Percentiles rank a stretch among this genome's conserved stretches.
These are phyloP conservation scores for Fusarium sp. DNA, from an alignment of 2,329 filamentous ascomycete species.

Conservation along the genomic window DNA sequence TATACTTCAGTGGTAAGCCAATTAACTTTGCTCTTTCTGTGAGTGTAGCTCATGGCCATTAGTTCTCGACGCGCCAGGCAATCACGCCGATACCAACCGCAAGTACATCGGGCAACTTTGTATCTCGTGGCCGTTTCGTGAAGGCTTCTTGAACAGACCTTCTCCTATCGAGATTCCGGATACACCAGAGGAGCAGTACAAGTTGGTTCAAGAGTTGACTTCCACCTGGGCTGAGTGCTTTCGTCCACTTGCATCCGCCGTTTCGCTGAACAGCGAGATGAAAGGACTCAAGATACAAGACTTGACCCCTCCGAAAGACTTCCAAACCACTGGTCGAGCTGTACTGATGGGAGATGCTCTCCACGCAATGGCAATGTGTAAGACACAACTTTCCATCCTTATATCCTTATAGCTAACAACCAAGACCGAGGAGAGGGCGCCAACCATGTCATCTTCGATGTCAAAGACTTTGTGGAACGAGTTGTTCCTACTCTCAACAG, in stretches of 20 bases:
- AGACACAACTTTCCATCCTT: slow-evolving; percentile 21
- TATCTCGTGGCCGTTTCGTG: slow-evolving; percentile 58
- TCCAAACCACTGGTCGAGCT: slow-evolving; percentile 51
- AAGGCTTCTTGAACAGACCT: slow-evolving; percentile 45
- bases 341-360: slow-evolving; percentile 63
- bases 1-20: slow-evolving; percentile 60
- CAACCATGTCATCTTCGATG: slow-evolving; percentile 64
- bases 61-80: slow-evolving; percentile 60
- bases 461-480: slow-evolving; percentile 52
- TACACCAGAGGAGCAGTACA: slow-evolving; percentile 48
- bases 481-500: slow-evolving; percentile 34
- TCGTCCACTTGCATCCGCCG: slow-evolving; percentile 49
- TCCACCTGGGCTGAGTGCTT: slow-evolving; percentile 60
- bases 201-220: slow-evolving; percentile 54
- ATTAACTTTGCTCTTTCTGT: rapidly evolving
- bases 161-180: slow-evolving; percentile 51
- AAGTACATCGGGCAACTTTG: slow-evolving; percentile 58
- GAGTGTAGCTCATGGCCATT: rapidly evolving
- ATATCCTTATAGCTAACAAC: rapidly evolving
- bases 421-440: slow-evolving; percentile 65
- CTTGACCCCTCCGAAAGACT: slow-evolving; percentile 51
- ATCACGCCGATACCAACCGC: slow-evolving; percentile 44
- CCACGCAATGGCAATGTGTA: slow-evolving; percentile 69
- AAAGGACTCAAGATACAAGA: slow-evolving; percentile 58
- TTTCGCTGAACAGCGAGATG: slow-evolving; percentile 53